Evolutionary conservation across 257 asterid species (phyloP), one percentile per base, ranked within the genome.

Genomic region (Nemophila menziesii): DNA sequence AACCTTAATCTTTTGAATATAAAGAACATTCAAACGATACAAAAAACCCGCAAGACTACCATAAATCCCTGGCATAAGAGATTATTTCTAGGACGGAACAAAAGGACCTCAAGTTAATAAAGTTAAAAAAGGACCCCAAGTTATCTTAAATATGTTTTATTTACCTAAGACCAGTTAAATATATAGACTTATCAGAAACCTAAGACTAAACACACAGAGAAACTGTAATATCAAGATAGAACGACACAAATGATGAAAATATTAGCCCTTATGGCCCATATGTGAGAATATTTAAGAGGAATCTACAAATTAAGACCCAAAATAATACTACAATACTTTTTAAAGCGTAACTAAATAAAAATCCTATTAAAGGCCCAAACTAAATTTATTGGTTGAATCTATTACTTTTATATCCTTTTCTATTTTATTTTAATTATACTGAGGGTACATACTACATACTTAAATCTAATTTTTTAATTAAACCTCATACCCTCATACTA

Each of bases 111-210:
- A 20, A 15, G 27, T 21, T 16, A n/a, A 29, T 22, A 8, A 5
- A 14, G 63, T n/a, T n/a, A n/a, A n/a, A n/a, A n/a, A n/a, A n/a
- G n/a, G n/a, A n/a, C n/a, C n/a, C n/a, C n/a, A n/a, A n/a, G n/a
- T n/a, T n/a, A n/a, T n/a, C n/a, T n/a, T n/a, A n/a, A n/a, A n/a
- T n/a, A n/a, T n/a, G n/a, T n/a, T n/a, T n/a, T n/a, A n/a, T n/a
- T n/a, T n/a, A n/a, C n/a, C n/a, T n/a, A n/a, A 90, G 81, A 58
- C 99, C 99, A 39, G 99, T 96, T 61, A 82, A 73, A 68, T 90
- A 90, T 44, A 90, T 85, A 46, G 89, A 64, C 83, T 90, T 90
- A 81, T 90, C 96, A 4, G 99, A 84, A 70, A 90, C 85, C 65
- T 73, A 82, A 85, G 65, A 55, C 68, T 58, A 23, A 77, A 60